Evolutionary conservation across 228 moss, liverwort and hornwort species (phyloP).

Genomic region (Sphagnum fallax): DNA sequence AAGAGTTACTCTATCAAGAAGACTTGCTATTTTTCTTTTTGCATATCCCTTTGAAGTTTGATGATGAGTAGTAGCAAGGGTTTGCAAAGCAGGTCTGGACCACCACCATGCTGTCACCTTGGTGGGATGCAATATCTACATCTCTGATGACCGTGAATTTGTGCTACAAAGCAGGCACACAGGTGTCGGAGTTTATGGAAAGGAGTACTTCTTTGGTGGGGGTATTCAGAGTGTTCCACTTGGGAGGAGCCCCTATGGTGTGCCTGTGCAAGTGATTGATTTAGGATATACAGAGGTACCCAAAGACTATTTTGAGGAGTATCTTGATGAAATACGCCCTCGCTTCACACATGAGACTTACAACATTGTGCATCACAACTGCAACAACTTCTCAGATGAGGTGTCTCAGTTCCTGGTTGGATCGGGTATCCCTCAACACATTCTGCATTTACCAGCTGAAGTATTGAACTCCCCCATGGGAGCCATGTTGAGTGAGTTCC

Average conservation of each 20-base stretch:
- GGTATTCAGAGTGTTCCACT: slow-evolving; percentile 77
- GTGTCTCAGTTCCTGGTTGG: slow-evolving; percentile 80
- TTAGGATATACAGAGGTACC: slow-evolving; percentile 81
- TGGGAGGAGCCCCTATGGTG: slow-evolving; percentile 77
- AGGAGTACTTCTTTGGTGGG: slow-evolving; percentile 87
- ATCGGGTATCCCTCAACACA: slow-evolving; percentile 63
- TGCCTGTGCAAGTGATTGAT: slow-evolving; percentile 62
- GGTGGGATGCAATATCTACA: background rate
- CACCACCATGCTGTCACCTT: background rate
- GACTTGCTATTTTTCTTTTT: background rate
- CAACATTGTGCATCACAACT: slow-evolving; percentile 80
- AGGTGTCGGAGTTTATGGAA: slow-evolving; percentile 86
- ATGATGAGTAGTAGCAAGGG: background rate
- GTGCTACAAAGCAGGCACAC: slow-evolving; percentile 44
- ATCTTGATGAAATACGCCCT: slow-evolving; percentile 67
- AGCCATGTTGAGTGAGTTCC: slow-evolving; percentile 59
- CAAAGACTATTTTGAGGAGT: slow-evolving; percentile 82
- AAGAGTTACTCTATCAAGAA: background rate
- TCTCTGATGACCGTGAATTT: background rate
- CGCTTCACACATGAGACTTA: slow-evolving; percentile 84
- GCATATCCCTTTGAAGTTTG: background rate
- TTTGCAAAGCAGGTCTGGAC: background rate
- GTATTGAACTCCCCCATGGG: slow-evolving; percentile 85
- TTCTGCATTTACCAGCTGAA: slow-evolving; percentile 79
- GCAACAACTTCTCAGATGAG: slow-evolving; percentile 96